These are phyloP conservation scores for Ensete ventricosum DNA, from an alignment of 176 grass and related monocot genomes.

Conservation along the genomic window DNA sequence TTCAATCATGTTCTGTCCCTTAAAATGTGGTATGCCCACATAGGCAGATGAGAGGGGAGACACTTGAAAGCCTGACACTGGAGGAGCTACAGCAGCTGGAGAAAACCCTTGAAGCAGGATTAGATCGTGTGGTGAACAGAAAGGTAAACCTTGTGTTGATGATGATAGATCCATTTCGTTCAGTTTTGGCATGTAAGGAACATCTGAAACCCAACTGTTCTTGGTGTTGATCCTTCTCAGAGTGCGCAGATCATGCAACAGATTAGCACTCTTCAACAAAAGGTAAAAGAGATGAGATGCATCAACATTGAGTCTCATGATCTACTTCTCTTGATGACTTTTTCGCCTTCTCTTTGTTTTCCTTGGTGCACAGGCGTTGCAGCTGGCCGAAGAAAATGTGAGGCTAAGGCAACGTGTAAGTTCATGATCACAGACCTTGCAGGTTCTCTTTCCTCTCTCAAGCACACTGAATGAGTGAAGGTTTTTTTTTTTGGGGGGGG, in stretches of 20 bases:
- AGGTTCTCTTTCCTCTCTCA: too few species aligned
- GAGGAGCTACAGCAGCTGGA: constrained; percentile 74
- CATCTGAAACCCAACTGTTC: too few species aligned
- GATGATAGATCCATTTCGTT: too few species aligned
- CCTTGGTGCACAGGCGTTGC: constrained; percentile 33
- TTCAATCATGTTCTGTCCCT: too few species aligned
- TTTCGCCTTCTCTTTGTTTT: background rate
- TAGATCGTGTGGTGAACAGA: constrained; percentile 55
- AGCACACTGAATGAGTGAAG: background rate
- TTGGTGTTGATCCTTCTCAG: constrained; percentile 20
- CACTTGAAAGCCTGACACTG: constrained; percentile 56
- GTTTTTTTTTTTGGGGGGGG: too few species aligned
- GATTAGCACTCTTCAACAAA: constrained; percentile 57
- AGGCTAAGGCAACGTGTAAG: constrained; percentile 70
- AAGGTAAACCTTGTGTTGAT: constrained; percentile 36
- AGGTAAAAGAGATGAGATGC: constrained; percentile 41
- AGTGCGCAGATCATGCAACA: constrained; percentile 72
- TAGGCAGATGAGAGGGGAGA: constrained; percentile 90
- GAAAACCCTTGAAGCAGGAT: constrained; percentile 68
- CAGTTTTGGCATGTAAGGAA: too few species aligned
- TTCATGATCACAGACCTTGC: background rate
- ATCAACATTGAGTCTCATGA: too few species aligned
- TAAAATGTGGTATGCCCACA: background rate
- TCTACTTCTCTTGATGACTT: too few species aligned
- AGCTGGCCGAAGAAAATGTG: constrained; percentile 67